Evolutionary conservation across 2,329 filamentous ascomycete genomes (phyloP).

Genomic region (Lecanosticta acicola): DNA sequence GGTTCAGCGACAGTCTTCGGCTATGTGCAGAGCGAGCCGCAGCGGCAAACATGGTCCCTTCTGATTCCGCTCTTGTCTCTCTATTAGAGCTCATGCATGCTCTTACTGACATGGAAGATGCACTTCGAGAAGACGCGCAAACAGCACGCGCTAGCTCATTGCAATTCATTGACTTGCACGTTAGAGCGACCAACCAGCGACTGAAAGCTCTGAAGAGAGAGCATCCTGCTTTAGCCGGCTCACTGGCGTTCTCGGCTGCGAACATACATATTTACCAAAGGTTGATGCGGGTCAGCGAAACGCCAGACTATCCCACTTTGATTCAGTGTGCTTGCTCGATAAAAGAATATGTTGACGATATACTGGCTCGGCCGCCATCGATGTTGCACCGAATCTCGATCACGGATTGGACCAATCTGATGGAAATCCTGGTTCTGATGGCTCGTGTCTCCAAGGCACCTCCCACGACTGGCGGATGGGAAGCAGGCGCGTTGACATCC

Average conservation of each 20-base stretch:
- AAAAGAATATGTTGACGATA: conserved; percentile 27
- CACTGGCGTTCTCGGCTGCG: conserved; percentile 17
- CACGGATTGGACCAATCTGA: conserved; percentile 24
- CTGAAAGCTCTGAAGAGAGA: conserved; percentile 22
- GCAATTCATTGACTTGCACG: conserved; percentile 15
- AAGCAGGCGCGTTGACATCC: conserved; percentile 22
- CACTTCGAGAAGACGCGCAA: conserved; percentile 10
- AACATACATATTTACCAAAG: conserved; percentile 21
- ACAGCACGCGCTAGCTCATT: conserved; percentile 7
- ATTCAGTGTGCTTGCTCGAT: conserved; percentile 24
- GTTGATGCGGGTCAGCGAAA: conserved; percentile 14
- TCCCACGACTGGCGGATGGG: conserved; percentile 17
- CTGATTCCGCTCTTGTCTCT: conserved; percentile 13
- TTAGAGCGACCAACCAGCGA: conserved; percentile 17
- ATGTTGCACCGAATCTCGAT: conserved; percentile 22
- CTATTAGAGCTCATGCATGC: conserved; percentile 18
- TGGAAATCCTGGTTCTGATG: conserved; percentile 22
- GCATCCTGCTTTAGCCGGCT: conserved; percentile 16
- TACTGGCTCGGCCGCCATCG: conserved; percentile 19
- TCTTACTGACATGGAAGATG: conserved; percentile 20
- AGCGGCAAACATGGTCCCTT: conserved; percentile 8
- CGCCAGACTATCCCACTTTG: conserved; percentile 17
- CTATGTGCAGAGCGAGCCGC: conserved; percentile 15
- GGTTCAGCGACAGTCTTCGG: conserved; percentile 23
- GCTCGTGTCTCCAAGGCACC: conserved; percentile 16